Conservation (phyloP, 2,329 filamentous ascomycete genomes). For the Tolypocladium nubicola region DNA sequence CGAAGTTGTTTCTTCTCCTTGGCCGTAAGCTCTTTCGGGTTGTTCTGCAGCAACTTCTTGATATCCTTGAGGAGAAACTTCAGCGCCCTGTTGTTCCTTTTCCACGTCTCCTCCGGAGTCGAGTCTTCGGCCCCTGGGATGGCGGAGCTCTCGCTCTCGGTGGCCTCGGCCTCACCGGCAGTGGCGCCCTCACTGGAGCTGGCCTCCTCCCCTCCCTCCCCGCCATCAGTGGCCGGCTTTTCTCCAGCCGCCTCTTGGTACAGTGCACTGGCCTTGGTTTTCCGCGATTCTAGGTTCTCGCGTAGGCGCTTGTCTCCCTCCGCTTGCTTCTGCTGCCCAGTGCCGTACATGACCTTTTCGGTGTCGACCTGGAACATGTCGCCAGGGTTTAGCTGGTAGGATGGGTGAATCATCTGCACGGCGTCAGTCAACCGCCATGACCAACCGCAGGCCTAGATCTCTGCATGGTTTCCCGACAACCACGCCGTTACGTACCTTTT, state of each 20-base stretch:
- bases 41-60: slow-evolving; percentile 26
- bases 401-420: slow-evolving; percentile 74
- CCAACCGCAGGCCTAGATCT: no score
- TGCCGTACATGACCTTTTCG: slow-evolving; percentile 79
- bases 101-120: slow-evolving; percentile 13
- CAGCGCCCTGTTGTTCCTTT: slow-evolving; percentile 13
- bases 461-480: neutral
- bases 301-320: slow-evolving; percentile 12
- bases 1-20: slow-evolving; percentile 70
- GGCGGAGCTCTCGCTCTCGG: slow-evolving; percentile 6
- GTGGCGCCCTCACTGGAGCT: slow-evolving; percentile 6
- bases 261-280: slow-evolving; percentile 15
- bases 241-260: slow-evolving; percentile 7
- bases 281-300: slow-evolving; percentile 14
- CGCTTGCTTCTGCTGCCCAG: slow-evolving; percentile 57
- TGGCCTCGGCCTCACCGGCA: slow-evolving; percentile 12
- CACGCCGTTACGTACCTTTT: slow-evolving; percentile 53
- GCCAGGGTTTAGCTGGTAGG: slow-evolving; percentile 90
- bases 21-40: slow-evolving; percentile 44
- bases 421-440: slow-evolving; percentile 2
- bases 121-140: slow-evolving; percentile 5
- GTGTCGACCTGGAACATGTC: slow-evolving; percentile 96
- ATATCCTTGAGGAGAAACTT: slow-evolving; percentile 20
- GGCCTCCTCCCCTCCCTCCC: slow-evolving; percentile 1
- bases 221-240: slow-evolving; percentile 2